phyloP scores from a whole-genome alignment of 805 yeast species.

The Kodamaea neixiangensis region DNA sequence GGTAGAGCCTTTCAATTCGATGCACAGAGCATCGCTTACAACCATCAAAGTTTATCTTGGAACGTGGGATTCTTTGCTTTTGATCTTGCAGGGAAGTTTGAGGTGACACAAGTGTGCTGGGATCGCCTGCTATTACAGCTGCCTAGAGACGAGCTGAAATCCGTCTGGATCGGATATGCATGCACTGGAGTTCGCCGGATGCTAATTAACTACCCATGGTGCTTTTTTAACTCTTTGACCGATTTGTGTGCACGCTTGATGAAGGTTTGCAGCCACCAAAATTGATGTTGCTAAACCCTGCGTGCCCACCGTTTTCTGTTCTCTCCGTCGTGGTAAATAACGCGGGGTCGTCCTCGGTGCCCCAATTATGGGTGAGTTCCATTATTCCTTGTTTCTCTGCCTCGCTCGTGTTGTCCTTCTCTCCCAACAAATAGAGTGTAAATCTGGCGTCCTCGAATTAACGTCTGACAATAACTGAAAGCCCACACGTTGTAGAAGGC shows the following conservation, averaged over 20 bases:
- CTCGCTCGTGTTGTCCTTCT: slow-evolving; percentile 46
- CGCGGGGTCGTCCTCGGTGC: slow-evolving; percentile 77
- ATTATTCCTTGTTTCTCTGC: slow-evolving; percentile 64
- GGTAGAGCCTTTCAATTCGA: too few species aligned
- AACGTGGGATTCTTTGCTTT: too few species aligned
- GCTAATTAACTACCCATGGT: background rate
- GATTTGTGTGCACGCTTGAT: background rate
- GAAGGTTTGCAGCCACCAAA: slow-evolving; percentile 47
- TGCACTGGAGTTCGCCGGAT: background rate
- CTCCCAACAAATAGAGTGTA: slow-evolving; percentile 84
- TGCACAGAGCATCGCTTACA: too few species aligned
- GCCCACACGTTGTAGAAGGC: slow-evolving; percentile 83
- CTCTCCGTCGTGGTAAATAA: slow-evolving; percentile 85
- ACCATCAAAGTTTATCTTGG: too few species aligned
- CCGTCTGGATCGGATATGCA: background rate
- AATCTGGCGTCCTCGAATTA: slow-evolving; percentile 73
- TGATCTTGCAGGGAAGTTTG: too few species aligned
- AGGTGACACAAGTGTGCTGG: too few species aligned
- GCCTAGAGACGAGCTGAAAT: background rate
- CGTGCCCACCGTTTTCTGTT: slow-evolving; percentile 55
- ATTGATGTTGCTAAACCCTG: slow-evolving; percentile 88
- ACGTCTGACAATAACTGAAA: slow-evolving; percentile 63
- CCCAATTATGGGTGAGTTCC: slow-evolving; percentile 95
- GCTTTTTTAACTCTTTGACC: background rate
- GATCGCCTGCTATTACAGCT: too few species aligned